Evolutionary conservation across 2,329 filamentous ascomycete species (phyloP).

Genomic region (Akanthomyces dipterigenus): DNA sequence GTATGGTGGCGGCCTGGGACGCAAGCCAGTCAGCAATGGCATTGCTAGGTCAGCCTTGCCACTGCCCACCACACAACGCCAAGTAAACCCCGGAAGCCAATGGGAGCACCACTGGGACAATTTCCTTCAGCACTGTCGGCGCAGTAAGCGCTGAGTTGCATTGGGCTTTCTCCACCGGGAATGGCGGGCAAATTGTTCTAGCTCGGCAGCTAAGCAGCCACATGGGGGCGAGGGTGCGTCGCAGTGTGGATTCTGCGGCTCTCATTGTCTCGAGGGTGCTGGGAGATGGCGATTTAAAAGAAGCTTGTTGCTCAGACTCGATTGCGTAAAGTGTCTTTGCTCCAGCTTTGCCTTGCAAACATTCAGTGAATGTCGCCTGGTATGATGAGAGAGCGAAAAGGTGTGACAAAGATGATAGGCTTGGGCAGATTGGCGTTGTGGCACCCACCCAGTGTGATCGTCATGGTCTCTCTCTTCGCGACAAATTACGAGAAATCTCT

Average conservation of each 20-base stretch:
- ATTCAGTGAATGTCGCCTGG: neutral
- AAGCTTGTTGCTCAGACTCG: neutral
- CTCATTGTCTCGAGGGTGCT: neutral
- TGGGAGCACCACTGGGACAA: neutral
- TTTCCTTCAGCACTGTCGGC: neutral
- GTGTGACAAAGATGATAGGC: neutral
- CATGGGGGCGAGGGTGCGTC: neutral
- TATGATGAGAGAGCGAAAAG: too few relatives aligned
- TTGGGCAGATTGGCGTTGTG: neutral
- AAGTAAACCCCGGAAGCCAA: neutral
- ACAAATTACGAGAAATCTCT: neutral
- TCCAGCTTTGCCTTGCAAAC: neutral
- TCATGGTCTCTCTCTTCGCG: neutral
- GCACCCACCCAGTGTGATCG: neutral
- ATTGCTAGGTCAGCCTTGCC: conserved; percentile 9
- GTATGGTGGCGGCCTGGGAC: neutral
- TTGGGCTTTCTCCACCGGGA: neutral
- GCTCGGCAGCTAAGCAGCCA: neutral
- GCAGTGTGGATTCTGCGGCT: neutral
- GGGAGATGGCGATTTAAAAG: neutral
- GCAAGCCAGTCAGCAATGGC: conserved; percentile 5
- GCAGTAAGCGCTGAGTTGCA: conserved; percentile 7
- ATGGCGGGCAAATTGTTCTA: neutral
- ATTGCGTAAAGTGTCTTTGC: neutral
- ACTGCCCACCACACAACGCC: neutral